Conservation (phyloP, 75 land plant species). For the Sequoiadendron giganteum region DNA sequence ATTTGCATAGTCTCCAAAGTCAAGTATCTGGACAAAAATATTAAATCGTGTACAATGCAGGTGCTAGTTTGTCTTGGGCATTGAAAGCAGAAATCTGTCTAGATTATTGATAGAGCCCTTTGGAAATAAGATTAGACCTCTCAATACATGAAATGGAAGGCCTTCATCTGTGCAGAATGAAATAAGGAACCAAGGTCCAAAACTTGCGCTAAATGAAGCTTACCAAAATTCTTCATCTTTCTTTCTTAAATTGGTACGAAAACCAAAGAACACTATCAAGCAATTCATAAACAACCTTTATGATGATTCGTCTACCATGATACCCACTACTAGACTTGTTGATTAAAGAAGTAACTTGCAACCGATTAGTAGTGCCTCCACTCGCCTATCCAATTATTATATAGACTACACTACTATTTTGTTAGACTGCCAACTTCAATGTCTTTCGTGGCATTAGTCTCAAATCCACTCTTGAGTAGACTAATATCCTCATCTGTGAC, state of each 20-base stretch:
- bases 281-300: neutral
- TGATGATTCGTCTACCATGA: neutral
- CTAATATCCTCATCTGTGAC: slow-evolving; percentile 29
- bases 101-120: neutral
- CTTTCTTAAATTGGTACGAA: neutral
- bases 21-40: neutral
- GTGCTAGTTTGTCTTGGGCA: neutral
- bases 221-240: neutral
- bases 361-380: neutral
- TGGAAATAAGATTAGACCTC: slow-evolving; percentile 8
- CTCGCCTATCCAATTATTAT: neutral
- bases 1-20: neutral
- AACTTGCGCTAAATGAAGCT: neutral
- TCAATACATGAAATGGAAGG: neutral
- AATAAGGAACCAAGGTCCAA: neutral
- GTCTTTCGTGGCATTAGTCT: slow-evolving; percentile 5
- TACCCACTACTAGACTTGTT: neutral
- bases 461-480: slow-evolving; percentile 23
- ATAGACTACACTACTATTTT: neutral
- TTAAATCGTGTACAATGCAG: neutral
- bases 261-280: slow-evolving; percentile 6
- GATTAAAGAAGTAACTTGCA: neutral
- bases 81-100: neutral
- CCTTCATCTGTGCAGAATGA: neutral
- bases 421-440: slow-evolving; percentile 14